Base-by-base conservation (phyloP, 2,329 filamentous ascomycete genomes). In the Blastomyces parvus region DNA sequence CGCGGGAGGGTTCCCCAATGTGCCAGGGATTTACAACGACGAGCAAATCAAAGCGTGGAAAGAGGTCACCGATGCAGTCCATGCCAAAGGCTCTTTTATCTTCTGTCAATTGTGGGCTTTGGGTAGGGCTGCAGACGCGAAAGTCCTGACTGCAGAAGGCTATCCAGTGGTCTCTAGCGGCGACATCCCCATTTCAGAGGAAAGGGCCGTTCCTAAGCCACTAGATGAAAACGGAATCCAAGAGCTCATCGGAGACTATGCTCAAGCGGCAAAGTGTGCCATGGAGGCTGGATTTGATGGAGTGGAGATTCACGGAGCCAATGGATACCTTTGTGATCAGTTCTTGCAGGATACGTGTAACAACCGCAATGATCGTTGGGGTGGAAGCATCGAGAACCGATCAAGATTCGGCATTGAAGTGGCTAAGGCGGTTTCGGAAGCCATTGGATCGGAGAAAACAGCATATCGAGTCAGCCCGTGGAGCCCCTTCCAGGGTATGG, bases 21-120 rank as follows among this genome's bases (percentile, higher is more conserved):
- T 81, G 1, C 85, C 86, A 0, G 85, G 84, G 33, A 83, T 86
- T 68, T 86, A 79, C 69, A 82, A 71, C 25, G 73, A 79, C 0
- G 79, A 77, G n/a, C 84, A 88, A 64, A 78, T 87, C 52, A 78
- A 77, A 1, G 82, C 77, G 0, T 89, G 86, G 87, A 83, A 81
- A 65, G 74, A 79, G 17, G 76, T 89, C 52, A 85, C 83, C 1
- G 80, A 84, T 33, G 83, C 82, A 0, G 84, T 89, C 0, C 87
- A 90, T 70, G 77, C 77, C 27, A 86, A 86, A 68, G 83, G 83
- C 5, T 81, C 79, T 22, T 84, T 79, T 69, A 84, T 88, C 60
- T 88, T 79, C 73, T 72, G 80, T 1, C 87, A 89, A 69, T 76
- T 89, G 0, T 88, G 84, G 79, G 81, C 80, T 0, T 75, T 84